These are phyloP conservation scores for Penicillium decumbens DNA, from an alignment of 2,329 filamentous ascomycete species.

Conservation along the genomic window DNA sequence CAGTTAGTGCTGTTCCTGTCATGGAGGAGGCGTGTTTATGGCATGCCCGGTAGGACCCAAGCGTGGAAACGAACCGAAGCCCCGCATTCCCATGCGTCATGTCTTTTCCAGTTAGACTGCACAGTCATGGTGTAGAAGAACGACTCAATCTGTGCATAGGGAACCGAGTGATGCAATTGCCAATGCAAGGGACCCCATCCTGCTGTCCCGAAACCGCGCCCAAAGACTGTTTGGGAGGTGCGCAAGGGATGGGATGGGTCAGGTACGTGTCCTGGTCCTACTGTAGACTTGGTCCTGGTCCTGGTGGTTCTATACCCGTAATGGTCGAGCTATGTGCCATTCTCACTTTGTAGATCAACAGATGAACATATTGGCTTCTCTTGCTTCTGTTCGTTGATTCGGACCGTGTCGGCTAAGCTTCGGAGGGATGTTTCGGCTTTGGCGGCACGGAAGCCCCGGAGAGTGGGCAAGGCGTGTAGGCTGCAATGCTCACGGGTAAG, in stretches of 20 bases:
- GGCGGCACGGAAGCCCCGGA: conserved; percentile 4
- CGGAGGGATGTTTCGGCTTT: background rate
- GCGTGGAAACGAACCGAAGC: conserved; percentile 13
- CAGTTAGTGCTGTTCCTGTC: background rate
- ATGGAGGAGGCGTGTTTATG: conserved; percentile 2
- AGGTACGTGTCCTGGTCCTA: conserved; percentile 18
- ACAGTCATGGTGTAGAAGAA: background rate
- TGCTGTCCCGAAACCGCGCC: conserved; percentile 7
- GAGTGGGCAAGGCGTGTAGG: background rate
- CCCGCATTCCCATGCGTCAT: conserved; percentile 22
- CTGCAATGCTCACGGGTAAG: background rate
- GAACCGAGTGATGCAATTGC: conserved; percentile 14
- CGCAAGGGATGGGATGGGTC: conserved; percentile 27
- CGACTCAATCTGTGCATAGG: background rate
- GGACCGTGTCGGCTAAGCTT: background rate
- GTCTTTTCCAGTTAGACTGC: background rate
- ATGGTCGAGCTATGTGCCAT: background rate
- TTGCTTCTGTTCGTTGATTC: background rate
- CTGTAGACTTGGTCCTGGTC: background rate
- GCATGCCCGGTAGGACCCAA: conserved; percentile 9
- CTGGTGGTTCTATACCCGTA: background rate
- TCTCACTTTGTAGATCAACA: background rate
- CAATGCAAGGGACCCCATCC: conserved; percentile 15
- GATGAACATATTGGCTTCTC: background rate
- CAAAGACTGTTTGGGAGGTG: conserved; percentile 7